Conservation (phyloP, 768 basidiomycete species). For the Boletus rufocinnamomeus region DNA sequence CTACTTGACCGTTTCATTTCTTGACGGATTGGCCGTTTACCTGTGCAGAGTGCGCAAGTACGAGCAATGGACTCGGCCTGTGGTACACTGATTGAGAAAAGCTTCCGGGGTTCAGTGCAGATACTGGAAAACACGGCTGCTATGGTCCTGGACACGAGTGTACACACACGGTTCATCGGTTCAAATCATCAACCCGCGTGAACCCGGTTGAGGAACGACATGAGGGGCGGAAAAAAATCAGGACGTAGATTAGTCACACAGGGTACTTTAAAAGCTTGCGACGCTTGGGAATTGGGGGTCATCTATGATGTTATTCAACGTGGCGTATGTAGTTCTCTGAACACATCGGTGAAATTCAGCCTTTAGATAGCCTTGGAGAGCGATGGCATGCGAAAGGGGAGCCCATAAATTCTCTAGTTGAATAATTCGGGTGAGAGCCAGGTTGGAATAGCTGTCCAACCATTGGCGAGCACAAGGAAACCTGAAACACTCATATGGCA, state of each 20-base stretch:
- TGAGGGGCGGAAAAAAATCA: not conserved
- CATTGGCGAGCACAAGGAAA: not conserved
- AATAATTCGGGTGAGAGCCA: constrained; percentile 6
- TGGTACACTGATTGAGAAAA: not conserved
- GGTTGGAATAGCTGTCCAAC: not conserved
- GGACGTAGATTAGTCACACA: not conserved
- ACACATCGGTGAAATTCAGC: not conserved
- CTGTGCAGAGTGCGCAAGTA: not conserved
- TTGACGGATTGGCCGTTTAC: not conserved
- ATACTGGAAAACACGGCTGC: constrained; percentile 1
- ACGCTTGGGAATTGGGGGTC: constrained; percentile 4
- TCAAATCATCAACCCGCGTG: not conserved
- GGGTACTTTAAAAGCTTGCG: not conserved
- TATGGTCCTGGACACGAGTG: constrained; percentile 9
- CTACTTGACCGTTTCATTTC: not conserved
- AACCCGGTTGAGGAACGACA: not conserved
- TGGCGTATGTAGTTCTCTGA: constrained; percentile 3
- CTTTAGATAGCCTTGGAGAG: constrained; percentile 19
- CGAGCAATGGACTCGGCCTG: not conserved
- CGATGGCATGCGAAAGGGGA: constrained; percentile 14
- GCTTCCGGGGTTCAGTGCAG: not conserved
- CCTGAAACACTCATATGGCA: not conserved
- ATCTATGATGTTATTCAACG: not conserved
- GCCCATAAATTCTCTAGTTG: not conserved
- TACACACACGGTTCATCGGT: not conserved